Percentiles rank a stretch among this genome's conserved stretches.
Conservation (phyloP, 768 basidiomycete genomes). For the Ramaria sp. region DNA sequence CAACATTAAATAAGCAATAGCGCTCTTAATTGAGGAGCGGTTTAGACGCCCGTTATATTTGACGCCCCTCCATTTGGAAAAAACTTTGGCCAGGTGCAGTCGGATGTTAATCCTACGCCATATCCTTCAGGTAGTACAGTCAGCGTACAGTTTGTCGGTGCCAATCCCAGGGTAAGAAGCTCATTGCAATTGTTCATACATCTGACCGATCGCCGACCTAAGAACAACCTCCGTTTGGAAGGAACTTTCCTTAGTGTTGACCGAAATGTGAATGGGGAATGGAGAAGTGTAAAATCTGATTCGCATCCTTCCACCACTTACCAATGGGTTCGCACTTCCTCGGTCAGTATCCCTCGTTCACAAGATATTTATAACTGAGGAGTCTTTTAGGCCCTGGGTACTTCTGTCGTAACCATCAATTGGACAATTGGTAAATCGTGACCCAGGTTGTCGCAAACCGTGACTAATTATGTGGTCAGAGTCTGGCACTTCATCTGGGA, state of each 20-base stretch:
- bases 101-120: slow-evolving; percentile 37
- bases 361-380: slow-evolving; percentile 4
- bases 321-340: slow-evolving; percentile 49
- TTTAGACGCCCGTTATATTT: slow-evolving; percentile 49
- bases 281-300: slow-evolving; percentile 55
- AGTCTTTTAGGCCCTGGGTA: slow-evolving; percentile 2
- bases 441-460: background rate
- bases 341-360: slow-evolving; percentile 24
- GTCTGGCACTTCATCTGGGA: slow-evolving; percentile 36
- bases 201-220: background rate
- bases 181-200: background rate
- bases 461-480: background rate
- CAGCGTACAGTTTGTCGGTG: slow-evolving; percentile 55
- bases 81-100: slow-evolving; percentile 49
- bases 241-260: slow-evolving; percentile 65
- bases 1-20: background rate
- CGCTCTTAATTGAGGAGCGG: background rate
- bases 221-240: slow-evolving; percentile 74
- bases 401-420: slow-evolving; percentile 3
- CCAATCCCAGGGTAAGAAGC: slow-evolving; percentile 57
- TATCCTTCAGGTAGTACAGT: slow-evolving; percentile 53
- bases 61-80: slow-evolving; percentile 46
- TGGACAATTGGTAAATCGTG: slow-evolving; percentile 5
- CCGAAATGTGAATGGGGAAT: slow-evolving; percentile 31
- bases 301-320: slow-evolving; percentile 71